Conservation (phyloP, 2,329 filamentous ascomycete genomes). For the Neofusicoccum laricinum region DNA sequence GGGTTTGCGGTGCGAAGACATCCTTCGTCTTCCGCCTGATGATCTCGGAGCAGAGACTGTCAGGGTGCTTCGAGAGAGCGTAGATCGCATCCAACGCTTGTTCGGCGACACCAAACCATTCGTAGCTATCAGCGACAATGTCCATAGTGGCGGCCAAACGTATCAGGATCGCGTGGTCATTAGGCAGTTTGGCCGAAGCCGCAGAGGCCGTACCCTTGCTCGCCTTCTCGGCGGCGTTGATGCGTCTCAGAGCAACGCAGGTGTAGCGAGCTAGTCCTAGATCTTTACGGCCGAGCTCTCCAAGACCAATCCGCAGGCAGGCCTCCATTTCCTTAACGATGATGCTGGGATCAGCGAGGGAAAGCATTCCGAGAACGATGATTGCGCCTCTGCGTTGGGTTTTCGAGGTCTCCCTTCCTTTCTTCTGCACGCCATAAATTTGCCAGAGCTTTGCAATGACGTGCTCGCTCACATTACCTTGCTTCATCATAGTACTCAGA, state of each 20-base stretch:
- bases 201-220: conserved; percentile 56
- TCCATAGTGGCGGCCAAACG: conserved; percentile 83
- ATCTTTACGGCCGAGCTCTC: conserved; percentile 74
- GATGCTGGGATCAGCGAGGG: conserved; percentile 86
- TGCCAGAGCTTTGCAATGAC: conserved; percentile 95
- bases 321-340: conserved; percentile 93
- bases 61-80: conserved; percentile 86
- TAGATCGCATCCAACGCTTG: conserved; percentile 97
- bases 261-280: conserved; percentile 91
- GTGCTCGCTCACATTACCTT: conserved; percentile 76
- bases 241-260: conserved; percentile 85
- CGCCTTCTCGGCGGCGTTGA: conserved; percentile 80
- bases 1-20: conserved; percentile 64
- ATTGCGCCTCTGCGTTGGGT: conserved; percentile 90
- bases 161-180: conserved; percentile 83
- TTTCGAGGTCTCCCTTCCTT: conserved; percentile 73
- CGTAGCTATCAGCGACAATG: conserved; percentile 82
- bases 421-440: conserved; percentile 90
- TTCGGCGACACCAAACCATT: conserved; percentile 91
- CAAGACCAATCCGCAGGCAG: conserved; percentile 87
- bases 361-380: conserved; percentile 95
- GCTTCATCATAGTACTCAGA: conserved; percentile 96
- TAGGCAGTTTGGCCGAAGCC: conserved; percentile 67
- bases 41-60: conserved; percentile 87
- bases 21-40: conserved; percentile 80